Evolutionary conservation across 2,329 filamentous ascomycete genomes (phyloP), one percentile per base, ranked within the genome.

Genomic region (Aspergillus awamori): DNA sequence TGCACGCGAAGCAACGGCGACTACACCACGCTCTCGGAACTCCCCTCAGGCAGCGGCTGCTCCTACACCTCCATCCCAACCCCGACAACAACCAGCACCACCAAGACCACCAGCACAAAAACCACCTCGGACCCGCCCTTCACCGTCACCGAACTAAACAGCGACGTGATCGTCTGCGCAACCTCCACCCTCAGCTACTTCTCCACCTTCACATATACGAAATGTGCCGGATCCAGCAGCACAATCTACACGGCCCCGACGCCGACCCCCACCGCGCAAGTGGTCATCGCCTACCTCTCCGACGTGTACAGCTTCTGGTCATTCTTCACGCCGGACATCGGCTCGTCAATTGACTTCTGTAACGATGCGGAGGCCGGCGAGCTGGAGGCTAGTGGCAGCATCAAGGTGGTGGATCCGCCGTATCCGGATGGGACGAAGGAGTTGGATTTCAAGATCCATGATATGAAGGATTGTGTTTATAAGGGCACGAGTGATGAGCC

Each of bases 111-210:
- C 13, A 8, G 2, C n/a, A 53, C 51, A 7, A 38, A 30, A 15
- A 53, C 51, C 5, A 39, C 51, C 2, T 22, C 30, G 0, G 6
- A 24, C 30, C 30, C 17, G 7, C 51, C 51, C 51, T 53, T 53
- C 51, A 53, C 51, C 2, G 26, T 20, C 30, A 22, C 51, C 11
- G 13, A 36, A 17, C 13, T 39, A 11, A 33, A 53, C 33, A 33
- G 51, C 17, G 11, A 53, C 17, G 51, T 53, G 3, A 39, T 53
- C 30, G 51, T 39, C 17, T 53, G 51, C 51, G 51, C 51, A 1
- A 53, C 30, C 51, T n/a, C 51, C 8, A 53, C 51, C 0, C 51
- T 53, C 2, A 53, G 51, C 51, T 53, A 53, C 51, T 53, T 53
- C 51, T 13, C 17, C 1, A 53, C 51, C 8, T 53, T 39, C 33